phyloP scores from a whole-genome alignment of 176 grass and related monocot species.

The Avena atlantica region DNA sequence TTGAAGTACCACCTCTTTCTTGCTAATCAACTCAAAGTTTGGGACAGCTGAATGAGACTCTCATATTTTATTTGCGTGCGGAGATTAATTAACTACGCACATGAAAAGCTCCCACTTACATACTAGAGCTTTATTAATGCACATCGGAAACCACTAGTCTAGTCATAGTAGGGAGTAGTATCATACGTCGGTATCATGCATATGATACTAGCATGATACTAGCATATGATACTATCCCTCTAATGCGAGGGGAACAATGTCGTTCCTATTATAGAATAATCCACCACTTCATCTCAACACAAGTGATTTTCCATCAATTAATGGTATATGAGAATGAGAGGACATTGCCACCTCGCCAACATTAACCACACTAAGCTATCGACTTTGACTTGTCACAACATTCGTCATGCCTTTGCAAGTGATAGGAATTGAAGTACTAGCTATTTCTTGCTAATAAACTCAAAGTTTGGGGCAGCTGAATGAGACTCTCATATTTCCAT shows the following conservation, averaged over 20 bases:
- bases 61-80: conserved; percentile 15
- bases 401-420: conserved; percentile 22
- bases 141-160: background rate
- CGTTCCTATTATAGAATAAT: conserved; percentile 36
- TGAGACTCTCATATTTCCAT: conserved; percentile 34
- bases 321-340: background rate
- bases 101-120: background rate
- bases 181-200: no score
- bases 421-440: conserved; percentile 5
- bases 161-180: no score
- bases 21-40: conserved; percentile 21
- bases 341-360: conserved; percentile 12
- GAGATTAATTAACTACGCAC: background rate
- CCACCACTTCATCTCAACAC: background rate
- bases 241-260: background rate
- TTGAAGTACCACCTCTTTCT: background rate
- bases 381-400: conserved; percentile 45
- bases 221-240: no score
- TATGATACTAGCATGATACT: no score
- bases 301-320: background rate
- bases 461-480: background rate
- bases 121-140: background rate
- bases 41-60: background rate
- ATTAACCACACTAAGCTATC: conserved; percentile 43
- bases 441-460: conserved; percentile 2